Percentiles rank a stretch among this genome's conserved stretches.
Evolutionary conservation across 1,139 yeast genomes (phyloP).

Genomic region (Pichia sp.): DNA sequence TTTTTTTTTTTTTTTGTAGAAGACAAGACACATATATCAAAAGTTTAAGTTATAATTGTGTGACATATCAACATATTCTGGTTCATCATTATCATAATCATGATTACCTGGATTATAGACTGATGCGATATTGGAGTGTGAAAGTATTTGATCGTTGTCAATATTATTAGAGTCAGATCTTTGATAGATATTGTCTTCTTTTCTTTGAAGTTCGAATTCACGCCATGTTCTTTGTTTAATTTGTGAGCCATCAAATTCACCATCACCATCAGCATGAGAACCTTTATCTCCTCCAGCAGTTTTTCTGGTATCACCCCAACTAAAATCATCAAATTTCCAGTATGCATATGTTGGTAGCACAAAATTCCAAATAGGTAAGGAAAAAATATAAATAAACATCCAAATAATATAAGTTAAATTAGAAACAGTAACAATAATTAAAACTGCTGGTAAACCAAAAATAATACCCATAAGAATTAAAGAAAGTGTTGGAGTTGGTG

Average conservation of each 20-base stretch:
- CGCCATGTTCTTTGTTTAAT: conserved; percentile 92
- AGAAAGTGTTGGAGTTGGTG: conserved; percentile 78
- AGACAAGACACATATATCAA: background rate
- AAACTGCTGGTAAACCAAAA: conserved; percentile 82
- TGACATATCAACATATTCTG: conserved; percentile 18
- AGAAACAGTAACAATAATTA: conserved; percentile 85
- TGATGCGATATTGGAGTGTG: conserved; percentile 18
- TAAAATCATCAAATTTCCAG: conserved; percentile 97
- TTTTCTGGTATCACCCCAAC: conserved; percentile 97
- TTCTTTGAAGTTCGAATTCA: conserved; percentile 73
- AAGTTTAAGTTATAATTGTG: background rate
- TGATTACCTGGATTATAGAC: conserved; percentile 24
- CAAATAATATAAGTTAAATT: conserved; percentile 69
- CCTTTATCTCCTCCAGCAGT: conserved; percentile 68
- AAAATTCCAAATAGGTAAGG: conserved; percentile 94
- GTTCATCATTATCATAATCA: conserved; percentile 10
- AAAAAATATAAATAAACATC: conserved; percentile 73
- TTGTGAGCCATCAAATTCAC: conserved; percentile 82
- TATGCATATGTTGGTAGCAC: conserved; percentile 81
- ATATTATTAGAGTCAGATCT: background rate
- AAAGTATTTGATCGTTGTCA: background rate
- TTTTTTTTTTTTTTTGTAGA: background rate
- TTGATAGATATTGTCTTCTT: conserved; percentile 9
- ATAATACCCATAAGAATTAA: conserved; percentile 73
- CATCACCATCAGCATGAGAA: conserved; percentile 62